Percentiles rank a stretch among this genome's conserved stretches.
Conservation (phyloP, 805 yeast species). For the Zygoascus tannicola region DNA sequence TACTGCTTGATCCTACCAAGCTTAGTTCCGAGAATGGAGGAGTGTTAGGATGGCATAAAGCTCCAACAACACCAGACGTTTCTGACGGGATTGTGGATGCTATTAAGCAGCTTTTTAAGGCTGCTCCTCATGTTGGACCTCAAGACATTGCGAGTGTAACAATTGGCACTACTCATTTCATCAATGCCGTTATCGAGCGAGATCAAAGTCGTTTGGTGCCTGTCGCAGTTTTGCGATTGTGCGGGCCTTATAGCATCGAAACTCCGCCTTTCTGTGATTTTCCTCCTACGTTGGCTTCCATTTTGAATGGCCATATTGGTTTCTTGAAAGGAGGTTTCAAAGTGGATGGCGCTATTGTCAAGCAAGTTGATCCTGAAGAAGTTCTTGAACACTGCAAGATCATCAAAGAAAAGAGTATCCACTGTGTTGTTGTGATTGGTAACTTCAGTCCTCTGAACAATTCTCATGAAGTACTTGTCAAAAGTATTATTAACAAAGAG, state of each 20-base stretch:
- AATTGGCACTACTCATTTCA: constrained; percentile 46
- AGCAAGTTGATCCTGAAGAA: constrained; percentile 7
- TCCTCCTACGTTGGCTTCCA: constrained; percentile 23
- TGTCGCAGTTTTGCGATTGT: constrained; percentile 39
- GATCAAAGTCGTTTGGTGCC: constrained; percentile 34
- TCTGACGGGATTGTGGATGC: constrained; percentile 37
- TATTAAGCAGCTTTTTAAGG: constrained; percentile 27
- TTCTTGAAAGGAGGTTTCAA: constrained; percentile 12
- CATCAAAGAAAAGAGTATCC: constrained; percentile 29
- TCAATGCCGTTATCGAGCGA: constrained; percentile 43
- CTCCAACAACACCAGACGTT: constrained; percentile 38
- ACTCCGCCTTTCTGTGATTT: constrained; percentile 40
- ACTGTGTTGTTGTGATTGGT: constrained; percentile 32
- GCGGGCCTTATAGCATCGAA: constrained; percentile 35
- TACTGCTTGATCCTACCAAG: constrained; percentile 24
- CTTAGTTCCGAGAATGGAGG: constrained; percentile 18
- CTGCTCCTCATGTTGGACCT: not conserved
- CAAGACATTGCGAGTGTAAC: constrained; percentile 35
- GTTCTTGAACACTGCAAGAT: constrained; percentile 23
- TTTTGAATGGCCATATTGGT: constrained; percentile 11
- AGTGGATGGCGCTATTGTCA: constrained; percentile 12
- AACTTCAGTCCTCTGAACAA: constrained; percentile 34
- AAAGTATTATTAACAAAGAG: constrained; percentile 28
- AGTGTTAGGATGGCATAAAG: constrained; percentile 36
- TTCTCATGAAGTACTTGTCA: constrained; percentile 32